Conservation (phyloP, 495 filamentous ascomycete species). For the Penicillium mononematosum region DNA sequence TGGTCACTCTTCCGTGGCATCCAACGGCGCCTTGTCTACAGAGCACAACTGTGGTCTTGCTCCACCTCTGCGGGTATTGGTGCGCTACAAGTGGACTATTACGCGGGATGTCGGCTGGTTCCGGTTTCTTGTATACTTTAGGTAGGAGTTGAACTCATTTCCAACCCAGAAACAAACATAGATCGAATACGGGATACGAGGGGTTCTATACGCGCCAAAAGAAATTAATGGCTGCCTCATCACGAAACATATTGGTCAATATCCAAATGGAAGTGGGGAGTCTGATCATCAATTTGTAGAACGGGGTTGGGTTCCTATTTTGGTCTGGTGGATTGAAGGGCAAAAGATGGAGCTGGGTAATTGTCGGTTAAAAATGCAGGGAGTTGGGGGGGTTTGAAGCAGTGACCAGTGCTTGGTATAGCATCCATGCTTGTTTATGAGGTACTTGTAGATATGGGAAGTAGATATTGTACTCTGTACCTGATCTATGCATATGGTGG, state of each 20-base stretch:
- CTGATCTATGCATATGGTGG: constrained; percentile 4
- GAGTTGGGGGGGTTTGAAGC: not conserved
- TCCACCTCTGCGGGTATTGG: not conserved
- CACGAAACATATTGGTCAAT: not conserved
- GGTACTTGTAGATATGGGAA: not conserved
- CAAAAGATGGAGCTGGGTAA: not conserved
- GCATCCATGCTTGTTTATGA: not conserved
- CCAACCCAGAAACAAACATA: not conserved
- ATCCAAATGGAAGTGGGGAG: not conserved
- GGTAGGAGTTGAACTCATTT: not conserved
- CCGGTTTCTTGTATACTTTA: not conserved
- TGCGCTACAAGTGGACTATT: not conserved
- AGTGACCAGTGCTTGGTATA: not conserved
- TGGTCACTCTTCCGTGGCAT: not conserved
- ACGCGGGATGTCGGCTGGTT: not conserved
- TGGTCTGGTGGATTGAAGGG: not conserved
- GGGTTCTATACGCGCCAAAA: not conserved
- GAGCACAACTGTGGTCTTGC: not conserved
- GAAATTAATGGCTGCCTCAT: not conserved
- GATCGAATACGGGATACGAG: not conserved
- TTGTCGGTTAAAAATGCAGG: not conserved
- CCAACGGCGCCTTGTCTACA: not conserved
- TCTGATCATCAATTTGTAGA: not conserved
- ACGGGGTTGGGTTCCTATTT: not conserved
- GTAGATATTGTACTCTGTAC: not conserved